Evolutionary conservation across 2,329 filamentous ascomycete species (phyloP), one percentile per base, ranked within the genome.

Genomic region (Fusarium liriodendri): DNA sequence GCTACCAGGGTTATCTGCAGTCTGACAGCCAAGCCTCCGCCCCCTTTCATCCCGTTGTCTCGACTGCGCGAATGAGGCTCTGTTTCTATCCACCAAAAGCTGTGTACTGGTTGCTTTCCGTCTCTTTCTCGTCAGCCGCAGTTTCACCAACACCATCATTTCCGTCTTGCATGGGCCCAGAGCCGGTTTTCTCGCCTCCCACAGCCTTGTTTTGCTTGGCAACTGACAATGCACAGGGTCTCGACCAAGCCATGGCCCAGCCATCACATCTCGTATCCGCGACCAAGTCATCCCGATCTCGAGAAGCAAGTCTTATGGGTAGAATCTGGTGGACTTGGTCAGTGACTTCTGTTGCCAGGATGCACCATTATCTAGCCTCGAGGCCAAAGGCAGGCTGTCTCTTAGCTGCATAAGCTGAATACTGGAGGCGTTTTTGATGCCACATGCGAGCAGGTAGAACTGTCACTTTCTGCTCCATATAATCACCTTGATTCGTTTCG

Each of bases 371-470:
- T 27, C 42, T 47, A 27, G 42, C 14, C 42, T 47, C 25, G 14
- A 47, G 8, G 22, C 16, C 45, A 50, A 6, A 72, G 69, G 65
- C 55, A 55, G 69, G 55, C 59, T 72, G 38, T 18, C 32, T 25
- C 42, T 45, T 52, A 61, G 64, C 22, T 54, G 60, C 54, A 69
- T 64, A 9, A 58, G 54, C 20, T 62, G 55, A 71, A 22, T 40
- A 47, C 13, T 16, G 11, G 45, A 14, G n/a, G n/a, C 25, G 35
- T 16, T 29, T 37, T 52, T 54, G 9, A 25, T 47, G 42, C 42
- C 42, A 27, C 66, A 42, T 71, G 33, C 6, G 7, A 22, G 35
- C 33, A 10, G 1, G 13, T 13, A 59, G 38, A 16, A 18, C 57
- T 18, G 47, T 42, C 38, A 52, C 35, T 8, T 33, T 10, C 37